A percentile compares a stretch with the other conserved stretches of the same genome.
Evolutionary conservation across 352 stramenopile species (phyloP).

Genomic region (Pythium myriotylum): DNA sequence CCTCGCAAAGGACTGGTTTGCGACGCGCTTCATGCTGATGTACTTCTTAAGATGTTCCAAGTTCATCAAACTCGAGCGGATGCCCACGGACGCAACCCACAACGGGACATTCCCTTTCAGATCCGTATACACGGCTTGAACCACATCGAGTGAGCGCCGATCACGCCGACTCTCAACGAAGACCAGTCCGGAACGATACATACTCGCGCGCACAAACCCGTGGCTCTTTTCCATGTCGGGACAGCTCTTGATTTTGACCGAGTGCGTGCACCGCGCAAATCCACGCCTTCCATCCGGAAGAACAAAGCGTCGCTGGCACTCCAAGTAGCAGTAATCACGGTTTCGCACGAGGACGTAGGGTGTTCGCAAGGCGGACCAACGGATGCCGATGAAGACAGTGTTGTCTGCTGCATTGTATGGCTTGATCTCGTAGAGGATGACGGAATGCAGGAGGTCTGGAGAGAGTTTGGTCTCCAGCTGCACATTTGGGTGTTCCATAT

Average conservation of each 20-base stretch:
- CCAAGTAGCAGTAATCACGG: conserved; percentile 77
- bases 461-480: conserved; percentile 75
- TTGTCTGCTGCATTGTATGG: conserved; percentile 52
- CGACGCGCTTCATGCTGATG: conserved; percentile 78
- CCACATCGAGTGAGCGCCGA: conserved; percentile 68
- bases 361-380: conserved; percentile 71
- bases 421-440: conserved; percentile 79
- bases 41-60: conserved; percentile 83
- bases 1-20: conserved; percentile 70
- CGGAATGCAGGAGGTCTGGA: conserved; percentile 75
- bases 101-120: conserved; percentile 79
- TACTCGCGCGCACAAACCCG: conserved; percentile 75
- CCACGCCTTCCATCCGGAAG: conserved; percentile 56
- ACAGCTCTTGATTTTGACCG: conserved; percentile 86
- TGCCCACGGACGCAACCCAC: conserved; percentile 63
- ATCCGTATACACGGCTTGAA: conserved; percentile 84
- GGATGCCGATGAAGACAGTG: conserved; percentile 74
- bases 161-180: conserved; percentile 80
- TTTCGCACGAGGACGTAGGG: conserved; percentile 78
- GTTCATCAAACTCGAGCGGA: conserved; percentile 69
- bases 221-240: conserved; percentile 82
- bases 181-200: conserved; percentile 81
- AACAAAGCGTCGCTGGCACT: conserved; percentile 73
- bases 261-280: conserved; percentile 79
- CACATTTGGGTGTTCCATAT: conserved; percentile 73